Evolutionary conservation across 2,329 filamentous ascomycete species (phyloP), one percentile per base, ranked within the genome.

Genomic region (Xylaria multiplex): DNA sequence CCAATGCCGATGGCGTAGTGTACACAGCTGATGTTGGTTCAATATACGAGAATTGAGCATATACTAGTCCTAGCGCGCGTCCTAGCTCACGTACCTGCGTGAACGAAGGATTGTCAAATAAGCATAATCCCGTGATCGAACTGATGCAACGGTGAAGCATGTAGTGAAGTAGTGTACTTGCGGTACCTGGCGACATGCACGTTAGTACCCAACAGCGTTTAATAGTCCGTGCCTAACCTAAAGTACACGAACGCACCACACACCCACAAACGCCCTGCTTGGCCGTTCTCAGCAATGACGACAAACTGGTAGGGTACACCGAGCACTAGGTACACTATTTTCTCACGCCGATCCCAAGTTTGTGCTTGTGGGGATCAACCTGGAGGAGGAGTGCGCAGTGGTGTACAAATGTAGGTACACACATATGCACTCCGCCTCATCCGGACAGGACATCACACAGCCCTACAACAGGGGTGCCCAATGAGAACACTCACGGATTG

Each of bases 71-170:
- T 56, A 27, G 50, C 35, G 27, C 16, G n/a, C n/a, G 53, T 59
- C 43, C 55, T 54, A 62, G 53, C 40, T 46, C 55, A 49, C 48
- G 64, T 66, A 66, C 64, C 64, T 66, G 64, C 64, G 59, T 66
- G 27, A 50, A 52, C 43, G 43, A 53, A 24, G 43, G 56, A 56
- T 59, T 58, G 37, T 40, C 40, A 64, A 57, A 59, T 52, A 46
- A 62, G 58, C 49, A 42, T 30, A 55, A 63, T 54, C 62, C 53
- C 62, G 46, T 66, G 54, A 65, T 66, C 46, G 46, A 32, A 54
- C 52, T 59, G 59, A 66, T 65, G 43, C 55, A 66, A 66, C 59
- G 63, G 62, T 42, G 14, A 55, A 19, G 37, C 37, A 42, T 43
- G 48, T 11, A 65, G 27, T 27, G 27, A 27, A 57, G 65, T 64